Conservation (phyloP, 768 basidiomycete genomes). For the Amanita muscaria region DNA sequence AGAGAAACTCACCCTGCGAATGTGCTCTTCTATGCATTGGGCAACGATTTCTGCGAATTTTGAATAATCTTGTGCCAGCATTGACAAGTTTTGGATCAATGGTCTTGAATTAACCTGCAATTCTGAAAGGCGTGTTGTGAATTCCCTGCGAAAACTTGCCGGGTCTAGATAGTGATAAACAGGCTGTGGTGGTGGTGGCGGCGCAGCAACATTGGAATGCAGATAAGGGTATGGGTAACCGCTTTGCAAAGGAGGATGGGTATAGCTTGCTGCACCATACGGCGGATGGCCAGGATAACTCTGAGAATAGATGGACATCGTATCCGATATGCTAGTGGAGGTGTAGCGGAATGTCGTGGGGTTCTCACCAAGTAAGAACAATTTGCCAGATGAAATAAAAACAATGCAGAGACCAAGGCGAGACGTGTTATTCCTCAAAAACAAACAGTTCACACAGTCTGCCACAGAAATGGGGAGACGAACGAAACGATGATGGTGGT, state of each 20-base stretch:
- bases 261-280: slow-evolving; percentile 40
- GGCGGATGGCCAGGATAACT: slow-evolving; percentile 50
- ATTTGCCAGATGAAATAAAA: slow-evolving; percentile 22
- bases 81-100: slow-evolving; percentile 86
- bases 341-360: slow-evolving; percentile 3
- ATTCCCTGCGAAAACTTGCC: slow-evolving; percentile 72
- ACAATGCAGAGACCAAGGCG: slow-evolving; percentile 13
- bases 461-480: slow-evolving; percentile 29
- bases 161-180: slow-evolving; percentile 48
- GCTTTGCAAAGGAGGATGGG: slow-evolving; percentile 31
- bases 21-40: slow-evolving; percentile 76
- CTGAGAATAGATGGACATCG: slow-evolving; percentile 61
- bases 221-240: slow-evolving; percentile 34
- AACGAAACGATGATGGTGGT: slow-evolving; percentile 33
- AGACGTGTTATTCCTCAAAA: slow-evolving; percentile 25
- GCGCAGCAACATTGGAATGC: slow-evolving; percentile 30
- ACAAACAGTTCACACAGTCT: slow-evolving; percentile 38
- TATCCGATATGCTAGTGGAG: slow-evolving; percentile 17
- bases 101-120: slow-evolving; percentile 93
- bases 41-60: slow-evolving; percentile 74
- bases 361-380: slow-evolving; percentile 12
- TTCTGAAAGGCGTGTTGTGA: slow-evolving; percentile 58
- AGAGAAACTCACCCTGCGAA: slow-evolving; percentile 71
- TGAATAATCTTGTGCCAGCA: slow-evolving; percentile 82
- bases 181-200: slow-evolving; percentile 25